Evolutionary conservation across 2,329 filamentous ascomycete genomes (phyloP).

Genomic region (Curvularia sp.): DNA sequence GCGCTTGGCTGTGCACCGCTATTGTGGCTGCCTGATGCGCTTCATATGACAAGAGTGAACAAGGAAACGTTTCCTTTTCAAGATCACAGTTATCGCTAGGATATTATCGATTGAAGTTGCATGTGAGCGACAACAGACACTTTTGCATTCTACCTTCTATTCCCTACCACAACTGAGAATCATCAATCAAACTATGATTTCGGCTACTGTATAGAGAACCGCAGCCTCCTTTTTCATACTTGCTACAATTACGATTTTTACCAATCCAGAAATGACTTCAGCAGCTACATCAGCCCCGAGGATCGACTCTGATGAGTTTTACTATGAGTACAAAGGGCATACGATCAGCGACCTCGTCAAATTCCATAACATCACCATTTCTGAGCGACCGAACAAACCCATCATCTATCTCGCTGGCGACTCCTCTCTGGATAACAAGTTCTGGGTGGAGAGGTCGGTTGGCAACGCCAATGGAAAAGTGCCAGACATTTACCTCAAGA

Average conservation of each 20-base stretch:
- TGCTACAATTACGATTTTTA: background rate
- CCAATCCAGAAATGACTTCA: slow-evolving; percentile 1
- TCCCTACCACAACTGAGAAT: background rate
- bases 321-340: slow-evolving; percentile 47
- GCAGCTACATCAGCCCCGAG: background rate
- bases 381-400: slow-evolving; percentile 36
- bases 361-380: slow-evolving; percentile 33
- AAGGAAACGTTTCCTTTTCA: background rate
- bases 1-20: background rate
- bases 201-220: background rate
- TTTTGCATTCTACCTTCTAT: background rate
- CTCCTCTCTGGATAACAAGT: slow-evolving; percentile 51
- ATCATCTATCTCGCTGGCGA: slow-evolving; percentile 50
- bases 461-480: slow-evolving; percentile 17
- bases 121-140: background rate
- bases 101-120: background rate
- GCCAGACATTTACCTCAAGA: slow-evolving; percentile 40
- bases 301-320: slow-evolving; percentile 41
- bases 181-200: background rate
- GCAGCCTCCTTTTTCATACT: background rate
- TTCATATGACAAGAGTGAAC: background rate
- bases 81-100: too few species aligned
- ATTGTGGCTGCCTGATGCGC: background rate
- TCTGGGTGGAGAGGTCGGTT: slow-evolving; percentile 38
- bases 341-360: slow-evolving; percentile 38